Evolutionary conservation across 805 yeast genomes (phyloP), one percentile per base, ranked within the genome.

Genomic region (Teunomyces gatunensis): DNA sequence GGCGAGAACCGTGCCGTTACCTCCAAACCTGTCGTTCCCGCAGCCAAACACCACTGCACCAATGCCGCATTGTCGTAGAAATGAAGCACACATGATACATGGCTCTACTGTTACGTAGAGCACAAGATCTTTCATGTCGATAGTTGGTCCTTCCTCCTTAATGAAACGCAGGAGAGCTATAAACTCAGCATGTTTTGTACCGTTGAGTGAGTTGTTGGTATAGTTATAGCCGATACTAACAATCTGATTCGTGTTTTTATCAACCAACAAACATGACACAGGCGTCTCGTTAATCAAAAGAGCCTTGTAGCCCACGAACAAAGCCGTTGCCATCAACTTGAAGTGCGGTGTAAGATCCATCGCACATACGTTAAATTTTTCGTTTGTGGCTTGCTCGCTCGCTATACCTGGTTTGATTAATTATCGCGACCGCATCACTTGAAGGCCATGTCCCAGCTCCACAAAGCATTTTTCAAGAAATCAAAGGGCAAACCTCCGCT

Each of bases 81-180:
- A 90, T 35, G 94, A 83, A 0, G 97, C 98, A 70, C 99, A 94
- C 99, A 94, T 94, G 6, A 94, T 86, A 62, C 99, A 94, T 0
- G 99, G 99, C 65, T 94, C 99, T 0, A 94, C 97, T 0, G 98
- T 90, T 21, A 94, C 99, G 64, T 90, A 92, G 6, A 94, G 73
- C 27, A 81, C 83, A 3, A 87, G 73, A 21, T 83, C 78, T 33
- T 65, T 57, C 56, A 89, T 80, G 7, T 45, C 50, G 6, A 45
- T 41, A 3, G 11, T 7, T 9, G 27, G 1, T 25, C 11, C 27
- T 25, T 39, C 29, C 20, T 57, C 53, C 10, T 50, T 55, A n/a
- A 57, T 35, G 2, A 62, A 45, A 36, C 58, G 48, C 39, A 82
- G 82, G 12, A 89, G 84, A 0, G 92, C 97, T 48, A 85, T 75